Evolutionary conservation across 257 asterid genomes (phyloP).

Genomic region (Salvia splendens): DNA sequence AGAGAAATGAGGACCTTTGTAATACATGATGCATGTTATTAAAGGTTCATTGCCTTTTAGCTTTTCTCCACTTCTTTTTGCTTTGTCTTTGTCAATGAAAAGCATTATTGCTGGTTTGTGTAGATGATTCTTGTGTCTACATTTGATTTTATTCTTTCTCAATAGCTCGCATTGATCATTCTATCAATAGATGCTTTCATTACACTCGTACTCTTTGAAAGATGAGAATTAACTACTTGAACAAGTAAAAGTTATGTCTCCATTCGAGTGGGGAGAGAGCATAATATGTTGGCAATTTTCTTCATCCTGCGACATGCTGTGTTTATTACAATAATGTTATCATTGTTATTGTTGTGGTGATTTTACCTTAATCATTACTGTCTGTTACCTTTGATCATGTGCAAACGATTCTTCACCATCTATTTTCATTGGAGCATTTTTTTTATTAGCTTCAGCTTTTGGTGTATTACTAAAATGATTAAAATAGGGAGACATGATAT

Average conservation of each 20-base stretch:
- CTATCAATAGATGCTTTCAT: no score
- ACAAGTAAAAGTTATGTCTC: no score
- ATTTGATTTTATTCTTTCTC: no score
- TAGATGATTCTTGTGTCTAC: constrained; percentile 30
- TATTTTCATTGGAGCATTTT: constrained; percentile 20
- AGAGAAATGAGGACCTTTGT: constrained; percentile 39
- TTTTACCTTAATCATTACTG: constrained; percentile 30
- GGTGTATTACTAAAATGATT: constrained; percentile 19
- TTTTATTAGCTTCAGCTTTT: background rate
- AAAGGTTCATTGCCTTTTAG: constrained; percentile 34
- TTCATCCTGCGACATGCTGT: constrained; percentile 10
- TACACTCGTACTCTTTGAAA: no score
- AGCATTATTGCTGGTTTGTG: constrained; percentile 42
- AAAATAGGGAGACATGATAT: constrained; percentile 14
- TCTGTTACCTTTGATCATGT: constrained; percentile 12
- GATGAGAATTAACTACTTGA: no score
- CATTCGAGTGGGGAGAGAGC: no score
- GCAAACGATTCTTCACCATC: constrained; percentile 15
- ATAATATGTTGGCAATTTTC: no score
- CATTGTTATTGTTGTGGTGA: constrained; percentile 12
- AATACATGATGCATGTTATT: constrained; percentile 48
- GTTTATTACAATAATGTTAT: constrained; percentile 36
- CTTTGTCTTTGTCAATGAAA: constrained; percentile 49
- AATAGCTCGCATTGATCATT: no score
- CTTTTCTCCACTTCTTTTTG: constrained; percentile 29